Percentiles rank a stretch among this genome's conserved stretches.
These are phyloP conservation scores for Eremomyces bilateralis DNA, from an alignment of 495 filamentous ascomycete species.

Conservation along the genomic window DNA sequence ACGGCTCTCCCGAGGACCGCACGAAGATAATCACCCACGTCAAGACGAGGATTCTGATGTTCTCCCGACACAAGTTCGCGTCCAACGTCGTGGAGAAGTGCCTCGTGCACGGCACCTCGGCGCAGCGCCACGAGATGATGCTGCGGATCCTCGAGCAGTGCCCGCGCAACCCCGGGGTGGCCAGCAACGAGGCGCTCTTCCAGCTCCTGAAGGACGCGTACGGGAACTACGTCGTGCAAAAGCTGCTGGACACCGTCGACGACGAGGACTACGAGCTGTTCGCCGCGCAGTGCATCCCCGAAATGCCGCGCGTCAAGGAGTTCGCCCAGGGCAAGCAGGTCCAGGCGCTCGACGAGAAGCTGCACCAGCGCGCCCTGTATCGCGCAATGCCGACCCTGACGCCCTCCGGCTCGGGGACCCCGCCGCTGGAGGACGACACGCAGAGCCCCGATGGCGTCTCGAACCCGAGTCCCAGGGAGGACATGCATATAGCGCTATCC, in stretches of 20 bases:
- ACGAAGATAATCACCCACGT: slow-evolving; percentile 52
- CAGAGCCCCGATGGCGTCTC: too few species aligned
- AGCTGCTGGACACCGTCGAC: slow-evolving; percentile 51
- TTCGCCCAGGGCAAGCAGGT: slow-evolving; percentile 62
- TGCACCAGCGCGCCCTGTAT: slow-evolving; percentile 17
- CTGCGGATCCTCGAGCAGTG: slow-evolving; percentile 30
- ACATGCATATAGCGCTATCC: too few species aligned
- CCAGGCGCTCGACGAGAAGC: slow-evolving; percentile 20
- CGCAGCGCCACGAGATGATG: slow-evolving; percentile 53
- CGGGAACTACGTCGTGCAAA: slow-evolving; percentile 95
- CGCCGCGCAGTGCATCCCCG: slow-evolving; percentile 48
- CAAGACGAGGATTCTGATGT: slow-evolving; percentile 40
- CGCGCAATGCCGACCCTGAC: slow-evolving; percentile 2
- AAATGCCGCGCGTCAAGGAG: slow-evolving; percentile 51
- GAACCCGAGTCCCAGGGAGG: too few species aligned
- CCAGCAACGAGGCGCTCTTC: slow-evolving; percentile 36
- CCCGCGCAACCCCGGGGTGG: too few species aligned
- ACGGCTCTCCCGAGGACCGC: slow-evolving; percentile 58
- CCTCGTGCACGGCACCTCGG: slow-evolving; percentile 46
- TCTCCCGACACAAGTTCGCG: slow-evolving; percentile 90
- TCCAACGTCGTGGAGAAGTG: slow-evolving; percentile 97
- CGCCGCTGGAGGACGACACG: too few species aligned
- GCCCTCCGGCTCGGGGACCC: slow-evolving; percentile 5
- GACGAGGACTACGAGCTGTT: slow-evolving; percentile 42
- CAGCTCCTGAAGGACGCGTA: slow-evolving; percentile 75